These are phyloP conservation scores for Quercus berberidifolia DNA, from an alignment of 306 rosid species.

Conservation along the genomic window DNA sequence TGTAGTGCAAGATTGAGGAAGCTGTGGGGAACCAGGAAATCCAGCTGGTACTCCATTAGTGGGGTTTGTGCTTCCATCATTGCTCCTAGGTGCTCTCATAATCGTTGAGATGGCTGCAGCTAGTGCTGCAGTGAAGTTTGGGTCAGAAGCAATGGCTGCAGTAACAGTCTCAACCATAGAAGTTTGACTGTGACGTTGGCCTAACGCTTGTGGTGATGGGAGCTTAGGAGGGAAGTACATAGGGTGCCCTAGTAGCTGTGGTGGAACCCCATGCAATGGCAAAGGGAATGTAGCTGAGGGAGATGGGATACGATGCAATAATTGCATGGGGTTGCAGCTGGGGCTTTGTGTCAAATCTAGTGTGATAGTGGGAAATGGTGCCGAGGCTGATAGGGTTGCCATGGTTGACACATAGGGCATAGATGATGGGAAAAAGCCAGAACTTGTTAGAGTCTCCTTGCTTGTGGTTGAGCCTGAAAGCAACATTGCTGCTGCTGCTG, in stretches of 20 bases:
- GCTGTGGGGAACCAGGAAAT: conserved; percentile 33
- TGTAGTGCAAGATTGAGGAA: conserved; percentile 51
- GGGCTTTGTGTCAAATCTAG: conserved; percentile 43
- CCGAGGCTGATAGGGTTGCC: conserved; percentile 49
- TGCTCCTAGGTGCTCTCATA: conserved; percentile 20
- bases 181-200: conserved; percentile 12
- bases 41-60: neutral
- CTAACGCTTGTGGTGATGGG: conserved; percentile 2
- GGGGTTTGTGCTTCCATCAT: neutral
- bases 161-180: conserved; percentile 32
- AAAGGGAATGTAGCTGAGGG: conserved; percentile 24
- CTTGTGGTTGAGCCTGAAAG: conserved; percentile 34
- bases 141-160: conserved; percentile 53
- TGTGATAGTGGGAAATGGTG: conserved; percentile 47
- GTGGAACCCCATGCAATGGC: conserved; percentile 16
- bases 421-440: conserved; percentile 29
- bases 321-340: conserved; percentile 16
- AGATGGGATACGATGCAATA: conserved; percentile 1
- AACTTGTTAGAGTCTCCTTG: conserved; percentile 23
- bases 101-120: conserved; percentile 53
- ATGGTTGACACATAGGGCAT: conserved; percentile 26
- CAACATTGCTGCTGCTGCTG: conserved; percentile 54
- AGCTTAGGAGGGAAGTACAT: conserved; percentile 23
- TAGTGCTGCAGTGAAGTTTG: conserved; percentile 50
- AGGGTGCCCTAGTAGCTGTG: conserved; percentile 31